Evolutionary conservation across 345 rosid species (phyloP).

Genomic region (Lumnitzera racemosa): DNA sequence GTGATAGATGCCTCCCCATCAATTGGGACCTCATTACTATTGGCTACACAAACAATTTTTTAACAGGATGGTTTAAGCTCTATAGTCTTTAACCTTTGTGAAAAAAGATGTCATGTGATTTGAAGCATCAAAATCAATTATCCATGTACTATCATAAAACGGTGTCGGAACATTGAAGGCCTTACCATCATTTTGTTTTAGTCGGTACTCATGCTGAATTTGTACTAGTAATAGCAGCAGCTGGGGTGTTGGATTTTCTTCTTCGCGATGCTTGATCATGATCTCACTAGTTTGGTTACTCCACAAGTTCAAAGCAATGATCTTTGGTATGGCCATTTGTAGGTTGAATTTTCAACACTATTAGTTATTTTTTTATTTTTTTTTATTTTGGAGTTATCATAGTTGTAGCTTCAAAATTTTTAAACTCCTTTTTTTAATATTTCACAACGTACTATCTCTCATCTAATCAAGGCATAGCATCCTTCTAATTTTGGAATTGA

Average conservation of each 20-base stretch:
- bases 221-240: not conserved
- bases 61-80: not conserved
- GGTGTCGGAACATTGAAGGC: not conserved
- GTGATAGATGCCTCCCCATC: not conserved
- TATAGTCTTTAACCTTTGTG: not conserved
- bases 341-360: not conserved
- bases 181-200: not conserved
- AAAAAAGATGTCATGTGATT: conserved; percentile 5
- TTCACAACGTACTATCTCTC: not conserved
- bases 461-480: not conserved
- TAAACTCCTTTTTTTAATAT: not conserved
- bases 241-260: not conserved
- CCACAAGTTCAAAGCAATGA: not conserved
- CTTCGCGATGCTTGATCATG: not conserved
- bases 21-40: not conserved
- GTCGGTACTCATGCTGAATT: not conserved
- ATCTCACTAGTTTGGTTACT: conserved; percentile 6
- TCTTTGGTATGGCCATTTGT: not conserved
- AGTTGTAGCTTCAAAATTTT: not conserved
- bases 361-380: not conserved
- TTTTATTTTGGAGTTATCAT: not conserved
- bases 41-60: not conserved
- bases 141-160: conserved; percentile 3
- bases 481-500: not conserved
- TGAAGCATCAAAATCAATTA: conserved; percentile 8